These are phyloP conservation scores for Saturnispora ahearnii DNA, from an alignment of 805 yeast genomes.

Conservation along the genomic window DNA sequence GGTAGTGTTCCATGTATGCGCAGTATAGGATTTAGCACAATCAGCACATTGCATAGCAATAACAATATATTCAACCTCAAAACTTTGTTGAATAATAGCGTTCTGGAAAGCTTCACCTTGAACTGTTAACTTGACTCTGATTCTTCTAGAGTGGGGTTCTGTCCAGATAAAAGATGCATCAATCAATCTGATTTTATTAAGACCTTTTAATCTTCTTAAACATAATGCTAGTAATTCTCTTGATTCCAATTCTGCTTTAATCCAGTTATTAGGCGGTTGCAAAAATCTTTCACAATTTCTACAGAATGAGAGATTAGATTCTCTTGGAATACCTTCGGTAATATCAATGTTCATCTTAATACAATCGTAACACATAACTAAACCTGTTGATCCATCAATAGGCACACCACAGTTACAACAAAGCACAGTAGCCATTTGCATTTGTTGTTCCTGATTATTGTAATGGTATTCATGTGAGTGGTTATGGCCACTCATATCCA, in stretches of 20 bases:
- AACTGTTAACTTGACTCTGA: constrained; percentile 82
- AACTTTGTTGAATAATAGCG: constrained; percentile 86
- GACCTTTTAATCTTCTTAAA: constrained; percentile 78
- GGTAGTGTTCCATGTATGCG: constrained; percentile 96
- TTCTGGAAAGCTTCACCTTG: constrained; percentile 95
- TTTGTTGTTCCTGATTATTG: constrained; percentile 17
- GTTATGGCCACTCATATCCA: constrained; percentile 23
- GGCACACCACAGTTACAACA: constrained; percentile 99
- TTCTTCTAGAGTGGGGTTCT: constrained; percentile 96
- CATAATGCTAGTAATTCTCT: constrained; percentile 89
- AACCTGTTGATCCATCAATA: constrained; percentile 88
- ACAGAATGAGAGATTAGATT: constrained; percentile 87
- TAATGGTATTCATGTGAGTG: constrained; percentile 16
- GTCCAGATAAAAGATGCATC: constrained; percentile 98
- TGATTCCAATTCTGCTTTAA: constrained; percentile 81
- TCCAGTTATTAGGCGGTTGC: constrained; percentile 94
- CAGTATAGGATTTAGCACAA: constrained; percentile 95
- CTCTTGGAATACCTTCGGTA: constrained; percentile 90
- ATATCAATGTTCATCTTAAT: constrained; percentile 88
- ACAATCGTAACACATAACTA: constrained; percentile 97
- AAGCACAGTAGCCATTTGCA: constrained; percentile 63
- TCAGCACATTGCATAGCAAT: constrained; percentile 96
- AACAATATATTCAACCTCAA: constrained; percentile 90
- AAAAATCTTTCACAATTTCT: constrained; percentile 94
- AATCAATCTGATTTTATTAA: constrained; percentile 73